Conservation (phyloP, 768 basidiomycete species). For the Lentinula edodes region DNA sequence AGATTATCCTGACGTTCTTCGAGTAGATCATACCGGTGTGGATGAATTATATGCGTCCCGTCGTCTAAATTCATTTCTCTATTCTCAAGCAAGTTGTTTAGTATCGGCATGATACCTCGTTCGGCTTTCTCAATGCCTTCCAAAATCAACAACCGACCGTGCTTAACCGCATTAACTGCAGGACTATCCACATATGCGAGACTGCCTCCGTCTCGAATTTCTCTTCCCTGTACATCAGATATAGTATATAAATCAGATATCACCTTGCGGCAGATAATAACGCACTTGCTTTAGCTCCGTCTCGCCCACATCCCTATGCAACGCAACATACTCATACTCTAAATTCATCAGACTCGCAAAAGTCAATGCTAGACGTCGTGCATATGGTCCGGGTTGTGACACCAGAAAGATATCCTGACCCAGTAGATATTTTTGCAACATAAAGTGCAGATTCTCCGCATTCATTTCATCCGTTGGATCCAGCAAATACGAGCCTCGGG, state of each 20-base stretch:
- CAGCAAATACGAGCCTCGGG: conserved; percentile 27
- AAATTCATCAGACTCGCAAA: conserved; percentile 48
- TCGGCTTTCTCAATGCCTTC: conserved; percentile 73
- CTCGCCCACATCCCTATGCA: conserved; percentile 66
- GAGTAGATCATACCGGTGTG: conserved; percentile 50
- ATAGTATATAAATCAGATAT: too few relatives aligned
- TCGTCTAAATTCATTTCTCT: conserved; percentile 73
- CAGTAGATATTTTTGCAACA: conserved; percentile 63
- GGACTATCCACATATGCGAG: conserved; percentile 66
- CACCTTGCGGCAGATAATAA: neutral
- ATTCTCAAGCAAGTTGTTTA: conserved; percentile 67
- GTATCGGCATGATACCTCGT: conserved; percentile 51
- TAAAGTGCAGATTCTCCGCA: conserved; percentile 54
- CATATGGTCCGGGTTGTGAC: conserved; percentile 53
- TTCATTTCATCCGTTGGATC: conserved; percentile 49
- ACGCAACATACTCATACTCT: conserved; percentile 63
- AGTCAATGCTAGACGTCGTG: neutral
- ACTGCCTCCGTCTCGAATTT: conserved; percentile 56
- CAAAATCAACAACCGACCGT: conserved; percentile 57
- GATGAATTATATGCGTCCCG: conserved; percentile 64
- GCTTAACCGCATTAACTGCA: conserved; percentile 60
- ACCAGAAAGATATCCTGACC: conserved; percentile 65
- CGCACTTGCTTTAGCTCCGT: conserved; percentile 62
- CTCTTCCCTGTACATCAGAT: conserved; percentile 37
- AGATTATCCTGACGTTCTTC: conserved; percentile 40